These are phyloP conservation scores for Gossypium sturtianum DNA, from an alignment of 345 rosid genomes.

Conservation along the genomic window DNA sequence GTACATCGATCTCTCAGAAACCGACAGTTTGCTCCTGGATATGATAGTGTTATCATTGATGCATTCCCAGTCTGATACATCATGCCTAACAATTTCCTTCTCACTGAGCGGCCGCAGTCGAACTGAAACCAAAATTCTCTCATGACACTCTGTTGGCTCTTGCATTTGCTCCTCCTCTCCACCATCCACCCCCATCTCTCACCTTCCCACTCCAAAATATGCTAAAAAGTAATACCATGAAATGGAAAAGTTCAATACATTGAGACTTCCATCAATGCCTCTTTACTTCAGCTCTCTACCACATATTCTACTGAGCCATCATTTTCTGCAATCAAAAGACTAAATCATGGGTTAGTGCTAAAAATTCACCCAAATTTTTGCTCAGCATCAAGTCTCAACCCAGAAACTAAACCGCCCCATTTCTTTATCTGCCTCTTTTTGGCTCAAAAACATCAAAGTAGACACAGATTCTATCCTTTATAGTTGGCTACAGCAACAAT, in stretches of 20 bases:
- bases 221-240: background rate
- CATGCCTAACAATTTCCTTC: background rate
- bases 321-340: background rate
- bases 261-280: background rate
- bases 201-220: background rate
- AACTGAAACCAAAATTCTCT: background rate
- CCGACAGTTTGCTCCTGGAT: background rate
- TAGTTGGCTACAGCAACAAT: conserved; percentile 7
- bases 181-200: background rate
- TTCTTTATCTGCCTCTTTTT: background rate
- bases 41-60: conserved; percentile 1
- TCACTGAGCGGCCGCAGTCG: background rate
- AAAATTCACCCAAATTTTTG: background rate
- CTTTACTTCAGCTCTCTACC: background rate
- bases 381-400: background rate
- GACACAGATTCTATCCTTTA: conserved; percentile 10
- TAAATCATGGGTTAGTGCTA: background rate
- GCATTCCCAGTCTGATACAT: conserved; percentile 2
- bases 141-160: background rate
- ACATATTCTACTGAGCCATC: background rate
- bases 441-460: background rate
- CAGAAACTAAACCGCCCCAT: background rate
- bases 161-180: background rate
- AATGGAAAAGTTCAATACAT: background rate
- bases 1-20: background rate